Percentiles rank a stretch among this genome's conserved stretches.
Evolutionary conservation across 2,329 filamentous ascomycete genomes (phyloP).

Genomic region (Lachnellula suecica): DNA sequence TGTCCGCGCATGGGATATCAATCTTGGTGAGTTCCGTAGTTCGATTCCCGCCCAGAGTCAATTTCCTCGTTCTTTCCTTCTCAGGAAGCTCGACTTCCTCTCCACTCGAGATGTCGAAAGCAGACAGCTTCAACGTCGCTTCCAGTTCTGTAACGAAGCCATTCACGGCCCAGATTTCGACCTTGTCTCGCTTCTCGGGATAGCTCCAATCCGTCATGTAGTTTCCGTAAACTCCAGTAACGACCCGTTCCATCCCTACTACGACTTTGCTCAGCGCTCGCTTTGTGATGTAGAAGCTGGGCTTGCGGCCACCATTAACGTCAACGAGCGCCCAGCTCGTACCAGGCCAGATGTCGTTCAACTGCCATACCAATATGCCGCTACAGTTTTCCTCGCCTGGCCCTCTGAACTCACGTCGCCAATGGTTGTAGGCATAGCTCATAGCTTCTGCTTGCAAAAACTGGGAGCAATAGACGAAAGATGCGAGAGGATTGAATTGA

Average conservation of each 20-base stretch:
- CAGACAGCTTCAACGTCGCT: conserved; percentile 38
- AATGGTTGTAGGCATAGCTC: conserved; percentile 30
- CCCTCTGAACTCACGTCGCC: conserved; percentile 26
- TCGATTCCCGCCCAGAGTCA: conserved; percentile 41
- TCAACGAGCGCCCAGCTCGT: conserved; percentile 67
- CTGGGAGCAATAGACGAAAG: conserved; percentile 31
- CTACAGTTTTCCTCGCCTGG: conserved; percentile 45
- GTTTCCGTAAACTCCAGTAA: conserved; percentile 8
- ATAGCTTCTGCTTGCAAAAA: conserved; percentile 31
- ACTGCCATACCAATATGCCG: conserved; percentile 66
- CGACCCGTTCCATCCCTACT: conserved; percentile 24
- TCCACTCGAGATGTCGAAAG: conserved; percentile 61
- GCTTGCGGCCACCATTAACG: conserved; percentile 51
- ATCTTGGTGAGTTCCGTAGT: conserved; percentile 58
- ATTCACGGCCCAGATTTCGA: conserved; percentile 26
- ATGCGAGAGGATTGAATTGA: conserved; percentile 21
- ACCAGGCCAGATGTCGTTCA: conserved; percentile 70
- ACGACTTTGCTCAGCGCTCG: conserved; percentile 38
- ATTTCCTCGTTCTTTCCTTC: conserved; percentile 21
- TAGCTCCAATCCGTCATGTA: conserved; percentile 22
- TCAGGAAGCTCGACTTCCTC: conserved; percentile 48
- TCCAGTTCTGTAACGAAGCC: conserved; percentile 9
- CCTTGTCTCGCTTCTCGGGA: conserved; percentile 7
- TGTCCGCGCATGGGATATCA: conserved; percentile 49
- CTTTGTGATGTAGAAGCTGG: conserved; percentile 51